These are phyloP conservation scores for Daldinia sp. DNA, from an alignment of 2,329 filamentous ascomycete genomes.

Conservation along the genomic window DNA sequence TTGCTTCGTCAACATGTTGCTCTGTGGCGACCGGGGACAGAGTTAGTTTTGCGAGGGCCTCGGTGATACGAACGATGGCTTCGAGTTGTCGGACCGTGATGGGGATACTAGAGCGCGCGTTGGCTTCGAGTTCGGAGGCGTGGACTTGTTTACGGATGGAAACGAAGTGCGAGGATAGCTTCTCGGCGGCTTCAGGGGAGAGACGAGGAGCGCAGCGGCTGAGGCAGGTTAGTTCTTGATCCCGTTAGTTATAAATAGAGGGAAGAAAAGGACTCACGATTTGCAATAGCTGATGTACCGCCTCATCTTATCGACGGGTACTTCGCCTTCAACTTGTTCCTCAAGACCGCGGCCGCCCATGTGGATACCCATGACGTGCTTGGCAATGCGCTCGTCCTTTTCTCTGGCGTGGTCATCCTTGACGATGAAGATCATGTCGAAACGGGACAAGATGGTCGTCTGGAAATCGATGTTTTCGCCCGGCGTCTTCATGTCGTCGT, in stretches of 20 bases:
- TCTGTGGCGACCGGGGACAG: slow-evolving; percentile 88
- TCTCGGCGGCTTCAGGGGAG: slow-evolving; percentile 89
- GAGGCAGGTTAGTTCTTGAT: slow-evolving; percentile 44
- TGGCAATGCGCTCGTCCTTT: slow-evolving; percentile 92
- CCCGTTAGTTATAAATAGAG: background rate
- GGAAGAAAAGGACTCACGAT: slow-evolving; percentile 66
- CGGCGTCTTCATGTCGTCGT: slow-evolving; percentile 96
- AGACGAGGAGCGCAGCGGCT: slow-evolving; percentile 92
- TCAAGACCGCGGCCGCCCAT: slow-evolving; percentile 88
- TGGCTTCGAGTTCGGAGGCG: slow-evolving; percentile 86
- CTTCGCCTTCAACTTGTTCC: slow-evolving; percentile 84
- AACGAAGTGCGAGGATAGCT: slow-evolving; percentile 96
- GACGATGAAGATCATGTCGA: slow-evolving; percentile 99
- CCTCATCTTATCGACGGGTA: slow-evolving; percentile 96
- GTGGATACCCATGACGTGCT: slow-evolving; percentile 96
- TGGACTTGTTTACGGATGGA: slow-evolving; percentile 95
- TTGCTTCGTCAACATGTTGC: slow-evolving; percentile 94
- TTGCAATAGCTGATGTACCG: slow-evolving; percentile 98
- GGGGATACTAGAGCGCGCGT: slow-evolving; percentile 90
- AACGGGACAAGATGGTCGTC: slow-evolving; percentile 96
- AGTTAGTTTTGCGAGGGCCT: slow-evolving; percentile 90
- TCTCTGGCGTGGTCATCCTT: slow-evolving; percentile 90
- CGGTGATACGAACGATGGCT: slow-evolving; percentile 95
- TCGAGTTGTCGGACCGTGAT: slow-evolving; percentile 98
- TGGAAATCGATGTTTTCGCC: slow-evolving; percentile 99